Evolutionary conservation across 2,329 filamentous ascomycete species (phyloP).

Genomic region (Paracamarosporium sp.): DNA sequence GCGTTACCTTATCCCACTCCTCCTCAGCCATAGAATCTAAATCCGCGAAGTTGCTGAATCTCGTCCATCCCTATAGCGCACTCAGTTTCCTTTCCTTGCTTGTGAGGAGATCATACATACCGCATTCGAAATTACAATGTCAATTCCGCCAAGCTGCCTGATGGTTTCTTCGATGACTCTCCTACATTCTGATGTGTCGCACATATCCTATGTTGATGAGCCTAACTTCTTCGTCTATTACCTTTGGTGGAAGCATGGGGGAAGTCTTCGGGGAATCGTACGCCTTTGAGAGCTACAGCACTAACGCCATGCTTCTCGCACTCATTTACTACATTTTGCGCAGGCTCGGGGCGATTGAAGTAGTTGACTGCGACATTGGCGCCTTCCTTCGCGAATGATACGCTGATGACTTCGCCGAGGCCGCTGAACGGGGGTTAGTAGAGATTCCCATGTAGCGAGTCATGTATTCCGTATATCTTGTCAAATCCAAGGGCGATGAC

Average conservation of each 20-base stretch:
- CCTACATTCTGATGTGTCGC: conserved; percentile 64
- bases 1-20: conserved; percentile 67
- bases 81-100: background rate
- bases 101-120: conserved; percentile 45
- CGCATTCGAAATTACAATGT: conserved; percentile 79
- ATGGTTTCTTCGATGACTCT: conserved; percentile 66
- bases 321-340: conserved; percentile 63
- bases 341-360: conserved; percentile 65
- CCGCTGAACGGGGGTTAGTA: conserved; percentile 63
- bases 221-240: background rate
- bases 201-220: conserved; percentile 61
- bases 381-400: conserved; percentile 72
- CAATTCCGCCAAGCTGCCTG: conserved; percentile 70
- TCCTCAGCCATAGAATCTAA: conserved; percentile 64
- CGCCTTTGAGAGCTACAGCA: conserved; percentile 66
- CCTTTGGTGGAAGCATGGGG: background rate
- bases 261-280: conserved; percentile 40
- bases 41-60: conserved; percentile 63
- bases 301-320: conserved; percentile 61
- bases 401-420: conserved; percentile 72
- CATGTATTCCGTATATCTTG: too few relatives aligned
- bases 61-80: conserved; percentile 66
- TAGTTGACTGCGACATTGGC: conserved; percentile 79
- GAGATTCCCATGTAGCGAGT: too few relatives aligned
- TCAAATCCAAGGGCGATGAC: background rate